Evolutionary conservation across 495 filamentous ascomycete species (phyloP), one percentile per base, ranked within the genome.

Genomic region (Trichocladium uniseriatum): DNA sequence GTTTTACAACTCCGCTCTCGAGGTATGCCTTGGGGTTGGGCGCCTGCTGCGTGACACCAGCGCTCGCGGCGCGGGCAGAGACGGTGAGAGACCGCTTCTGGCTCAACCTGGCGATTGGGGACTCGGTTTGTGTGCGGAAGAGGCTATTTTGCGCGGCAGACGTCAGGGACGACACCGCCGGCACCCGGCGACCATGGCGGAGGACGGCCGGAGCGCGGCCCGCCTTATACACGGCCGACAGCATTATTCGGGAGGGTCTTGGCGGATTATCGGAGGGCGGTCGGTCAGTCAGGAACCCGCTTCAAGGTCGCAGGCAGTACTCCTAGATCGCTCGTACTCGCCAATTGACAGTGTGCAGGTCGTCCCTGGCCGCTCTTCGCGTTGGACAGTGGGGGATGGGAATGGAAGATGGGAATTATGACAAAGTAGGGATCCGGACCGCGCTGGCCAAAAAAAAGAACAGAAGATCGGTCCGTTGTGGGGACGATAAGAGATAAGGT

Each of bases 11-110:
- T 46, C 89, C 90, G 67, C 88, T 94, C 43, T 83, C 78, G 47
- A 97, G 73, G 66, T 94, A 95, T 43, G 90, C 86, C 60, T 91
- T 82, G 16, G 90, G 83, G 58, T 86, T 84, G 28, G 89, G 91
- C 36, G 88, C 82, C 54, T 76, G 69, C 65, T 90, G 79, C 20
- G 62, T 44, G 29, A 54, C 62, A 43, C 54, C 61, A 43, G 59
- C 56, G 22, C 57, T 54, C 37, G 65, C 57, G 36, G 61, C 51
- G 46, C 56, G 54, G 38, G 63, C 60, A 18, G 67, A 64, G 37
- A 53, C 55, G 32, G 68, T 67, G 51, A 73, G 65, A 37, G 66
- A 61, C 20, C 71, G 65, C 51, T 71, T 67, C 53, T 72, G 67
- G 36, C 39, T 47, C 44, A 60, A 52, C 16, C 47, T 48, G 49